Percentiles rank a stretch among this genome's conserved stretches.
Evolutionary conservation across 371 early-diverging fungal genomes (phyloP).

Genomic region (Entomophthora muscae): DNA sequence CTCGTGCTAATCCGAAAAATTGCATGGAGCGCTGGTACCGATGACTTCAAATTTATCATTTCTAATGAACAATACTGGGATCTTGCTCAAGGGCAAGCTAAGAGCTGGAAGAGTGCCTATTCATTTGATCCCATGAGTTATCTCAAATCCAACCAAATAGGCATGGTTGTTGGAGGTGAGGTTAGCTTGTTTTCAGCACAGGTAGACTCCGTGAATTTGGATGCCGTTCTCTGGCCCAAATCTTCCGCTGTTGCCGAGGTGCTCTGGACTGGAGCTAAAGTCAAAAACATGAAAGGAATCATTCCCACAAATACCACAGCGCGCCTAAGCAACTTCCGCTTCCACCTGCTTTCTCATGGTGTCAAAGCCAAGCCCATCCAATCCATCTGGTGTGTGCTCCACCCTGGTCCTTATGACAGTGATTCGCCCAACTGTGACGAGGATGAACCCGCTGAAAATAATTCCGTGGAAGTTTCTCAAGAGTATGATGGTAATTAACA

Average conservation of each 20-base stretch:
- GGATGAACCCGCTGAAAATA: no score
- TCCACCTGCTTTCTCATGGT: slow-evolving; percentile 46
- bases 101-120: slow-evolving; percentile 65
- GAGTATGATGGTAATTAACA: no score
- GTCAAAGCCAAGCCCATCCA: no score
- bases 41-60: not conserved
- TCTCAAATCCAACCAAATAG: slow-evolving; percentile 6
- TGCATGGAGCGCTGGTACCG: not conserved
- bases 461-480: no score
- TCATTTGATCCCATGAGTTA: slow-evolving; percentile 26
- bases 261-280: slow-evolving; percentile 46
- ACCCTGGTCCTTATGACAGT: no score
- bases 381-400: no score
- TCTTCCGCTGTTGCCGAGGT: slow-evolving; percentile 47
- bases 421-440: no score
- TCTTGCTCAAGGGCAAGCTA: slow-evolving; percentile 16
- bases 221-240: slow-evolving; percentile 51
- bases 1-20: not conserved
- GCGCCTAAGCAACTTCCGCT: slow-evolving; percentile 53
- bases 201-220: slow-evolving; percentile 34
- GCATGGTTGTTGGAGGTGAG: slow-evolving; percentile 29
- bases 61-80: not conserved
- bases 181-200: slow-evolving; percentile 59
- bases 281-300: slow-evolving; percentile 34
- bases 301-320: slow-evolving; percentile 14